phyloP scores from a whole-genome alignment of 2,329 filamentous ascomycete genomes.

The Stachybotrys chlorohalonatus region DNA sequence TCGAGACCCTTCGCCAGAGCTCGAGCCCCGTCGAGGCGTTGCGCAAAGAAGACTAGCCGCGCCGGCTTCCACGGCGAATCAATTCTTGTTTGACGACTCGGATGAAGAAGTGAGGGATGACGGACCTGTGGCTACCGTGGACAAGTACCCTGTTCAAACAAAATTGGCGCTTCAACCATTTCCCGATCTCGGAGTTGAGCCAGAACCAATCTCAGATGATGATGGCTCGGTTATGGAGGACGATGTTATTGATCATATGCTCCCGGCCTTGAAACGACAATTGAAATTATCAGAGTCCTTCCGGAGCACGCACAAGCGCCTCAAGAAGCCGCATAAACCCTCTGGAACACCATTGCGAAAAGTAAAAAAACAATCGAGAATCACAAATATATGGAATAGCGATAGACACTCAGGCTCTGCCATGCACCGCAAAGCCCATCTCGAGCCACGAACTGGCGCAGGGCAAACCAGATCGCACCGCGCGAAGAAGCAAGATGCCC shows the following conservation, averaged over 20 bases:
- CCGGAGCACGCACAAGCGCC: conserved; percentile 14
- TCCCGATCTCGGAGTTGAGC: neutral
- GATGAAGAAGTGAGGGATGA: conserved; percentile 26
- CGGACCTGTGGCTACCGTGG: neutral
- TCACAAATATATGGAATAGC: neutral
- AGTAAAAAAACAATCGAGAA: neutral
- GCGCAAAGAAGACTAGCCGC: conserved; percentile 33
- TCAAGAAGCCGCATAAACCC: conserved; percentile 5
- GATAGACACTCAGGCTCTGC: neutral
- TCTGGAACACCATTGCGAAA: neutral
- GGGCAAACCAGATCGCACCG: neutral
- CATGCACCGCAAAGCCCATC: neutral
- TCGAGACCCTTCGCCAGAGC: conserved; percentile 25
- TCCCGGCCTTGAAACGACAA: conserved; percentile 31
- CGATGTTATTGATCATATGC: conserved; percentile 42
- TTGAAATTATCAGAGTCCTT: conserved; percentile 16
- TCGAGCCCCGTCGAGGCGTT: conserved; percentile 35
- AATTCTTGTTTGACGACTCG: conserved; percentile 37
- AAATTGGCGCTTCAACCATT: conserved; percentile 11
- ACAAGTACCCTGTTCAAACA: conserved; percentile 14
- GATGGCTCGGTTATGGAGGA: conserved; percentile 38
- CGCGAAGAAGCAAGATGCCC: neutral
- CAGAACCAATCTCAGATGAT: conserved; percentile 13
- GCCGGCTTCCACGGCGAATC: conserved; percentile 14
- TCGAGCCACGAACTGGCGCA: neutral